Conservation (phyloP, 2,329 filamentous ascomycete species). For the Grosmannia penicillata region DNA sequence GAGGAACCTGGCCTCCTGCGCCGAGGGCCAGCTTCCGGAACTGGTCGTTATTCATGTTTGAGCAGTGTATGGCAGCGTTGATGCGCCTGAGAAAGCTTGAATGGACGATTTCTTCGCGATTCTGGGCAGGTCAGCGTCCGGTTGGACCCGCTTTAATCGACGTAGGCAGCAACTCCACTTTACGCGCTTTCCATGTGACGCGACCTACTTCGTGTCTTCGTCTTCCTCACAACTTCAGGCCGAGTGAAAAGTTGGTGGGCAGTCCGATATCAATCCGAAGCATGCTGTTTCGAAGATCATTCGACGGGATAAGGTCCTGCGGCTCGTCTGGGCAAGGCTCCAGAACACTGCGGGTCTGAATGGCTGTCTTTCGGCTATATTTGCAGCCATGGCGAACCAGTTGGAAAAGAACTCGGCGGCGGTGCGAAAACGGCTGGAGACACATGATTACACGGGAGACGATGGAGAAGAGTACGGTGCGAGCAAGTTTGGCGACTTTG, state of each 20-base stretch:
- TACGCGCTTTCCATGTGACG: constrained; percentile 5
- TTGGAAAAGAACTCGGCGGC: constrained; percentile 49
- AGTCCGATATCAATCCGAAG: too few relatives aligned
- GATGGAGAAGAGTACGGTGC: constrained; percentile 80
- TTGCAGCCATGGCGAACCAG: constrained; percentile 40
- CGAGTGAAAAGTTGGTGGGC: too few relatives aligned
- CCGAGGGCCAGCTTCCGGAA: constrained; percentile 66
- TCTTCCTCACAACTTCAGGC: too few relatives aligned
- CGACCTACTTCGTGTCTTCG: background rate
- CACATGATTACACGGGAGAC: constrained; percentile 63
- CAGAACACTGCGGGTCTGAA: too few relatives aligned
- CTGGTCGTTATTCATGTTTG: constrained; percentile 81
- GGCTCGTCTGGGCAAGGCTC: too few relatives aligned
- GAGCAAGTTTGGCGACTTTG: constrained; percentile 78
- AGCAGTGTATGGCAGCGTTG: background rate
- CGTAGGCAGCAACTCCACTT: too few relatives aligned
- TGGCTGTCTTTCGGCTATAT: too few relatives aligned
- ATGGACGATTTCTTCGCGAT: background rate
- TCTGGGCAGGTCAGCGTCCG: too few relatives aligned
- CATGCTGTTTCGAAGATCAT: too few relatives aligned
- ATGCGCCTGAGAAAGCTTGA: background rate
- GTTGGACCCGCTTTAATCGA: too few relatives aligned
- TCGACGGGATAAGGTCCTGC: too few relatives aligned
- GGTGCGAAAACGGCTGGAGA: constrained; percentile 46
- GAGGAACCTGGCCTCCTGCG: constrained; percentile 9